Conservation (phyloP, 2,329 filamentous ascomycete species). For the Amauroascus verrucosus region DNA sequence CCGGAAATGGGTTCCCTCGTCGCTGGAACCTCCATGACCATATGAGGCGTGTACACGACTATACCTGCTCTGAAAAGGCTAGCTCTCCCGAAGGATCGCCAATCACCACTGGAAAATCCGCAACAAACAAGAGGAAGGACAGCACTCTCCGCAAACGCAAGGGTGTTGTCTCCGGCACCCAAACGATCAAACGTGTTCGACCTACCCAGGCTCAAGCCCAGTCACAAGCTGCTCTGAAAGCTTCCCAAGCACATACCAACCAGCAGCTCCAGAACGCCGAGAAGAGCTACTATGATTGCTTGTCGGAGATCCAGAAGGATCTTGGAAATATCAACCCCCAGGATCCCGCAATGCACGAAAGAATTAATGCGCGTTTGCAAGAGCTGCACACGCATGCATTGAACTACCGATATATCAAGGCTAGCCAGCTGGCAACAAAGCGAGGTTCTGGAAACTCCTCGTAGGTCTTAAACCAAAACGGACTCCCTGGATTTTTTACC, state of each 20-base stretch:
- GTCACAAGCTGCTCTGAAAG: slow-evolving; percentile 29
- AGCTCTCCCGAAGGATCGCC: slow-evolving; percentile 35
- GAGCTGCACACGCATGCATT: slow-evolving; percentile 35
- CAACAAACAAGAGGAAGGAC: slow-evolving; percentile 28
- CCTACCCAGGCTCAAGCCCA: slow-evolving; percentile 29
- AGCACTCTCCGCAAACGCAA: slow-evolving; percentile 31
- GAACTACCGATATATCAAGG: slow-evolving; percentile 36
- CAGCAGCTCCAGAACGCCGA: slow-evolving; percentile 36
- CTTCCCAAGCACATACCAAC: slow-evolving; percentile 26
- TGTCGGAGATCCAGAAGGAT: slow-evolving; percentile 31
- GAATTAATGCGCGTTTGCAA: slow-evolving; percentile 37
- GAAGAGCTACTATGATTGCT: slow-evolving; percentile 35
- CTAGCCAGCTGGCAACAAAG: slow-evolving; percentile 31
- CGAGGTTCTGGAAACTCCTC: slow-evolving; percentile 1
- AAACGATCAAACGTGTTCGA: slow-evolving; percentile 36
- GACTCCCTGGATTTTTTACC: background rate
- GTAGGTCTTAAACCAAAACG: background rate
- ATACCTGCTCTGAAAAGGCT: slow-evolving; percentile 36
- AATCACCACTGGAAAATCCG: slow-evolving; percentile 18
- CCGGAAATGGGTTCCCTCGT: slow-evolving; percentile 82
- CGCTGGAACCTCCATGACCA: slow-evolving; percentile 95
- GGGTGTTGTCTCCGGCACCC: slow-evolving; percentile 27
- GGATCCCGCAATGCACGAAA: slow-evolving; percentile 35
- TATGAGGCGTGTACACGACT: slow-evolving; percentile 85
- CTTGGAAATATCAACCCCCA: slow-evolving; percentile 32